These are phyloP conservation scores for Pistacia integerrima DNA, from an alignment of 345 rosid species.

Conservation along the genomic window DNA sequence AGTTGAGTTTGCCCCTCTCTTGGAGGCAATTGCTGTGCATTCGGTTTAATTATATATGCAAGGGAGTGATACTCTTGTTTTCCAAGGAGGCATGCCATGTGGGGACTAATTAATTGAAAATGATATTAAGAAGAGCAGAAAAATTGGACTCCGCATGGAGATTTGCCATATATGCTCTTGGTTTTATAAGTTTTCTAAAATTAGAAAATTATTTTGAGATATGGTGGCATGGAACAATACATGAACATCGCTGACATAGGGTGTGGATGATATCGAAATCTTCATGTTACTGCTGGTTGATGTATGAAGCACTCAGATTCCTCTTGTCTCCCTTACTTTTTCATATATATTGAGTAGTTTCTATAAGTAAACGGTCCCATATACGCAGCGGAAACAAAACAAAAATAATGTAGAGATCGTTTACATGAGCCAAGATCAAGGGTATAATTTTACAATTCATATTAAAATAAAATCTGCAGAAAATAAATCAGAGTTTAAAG, in stretches of 20 bases:
- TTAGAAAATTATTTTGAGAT: not conserved
- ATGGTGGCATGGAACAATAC: not conserved
- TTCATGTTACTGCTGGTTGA: not conserved
- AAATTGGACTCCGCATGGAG: not conserved
- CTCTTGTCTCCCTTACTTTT: not conserved
- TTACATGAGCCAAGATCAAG: too few relatives aligned
- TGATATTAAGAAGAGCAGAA: not conserved
- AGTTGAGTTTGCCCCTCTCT: not conserved
- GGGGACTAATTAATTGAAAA: too few relatives aligned
- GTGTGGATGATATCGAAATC: not conserved
- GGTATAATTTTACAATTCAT: too few relatives aligned
- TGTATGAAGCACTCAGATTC: not conserved
- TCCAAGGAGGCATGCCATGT: not conserved
- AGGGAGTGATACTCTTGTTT: not conserved
- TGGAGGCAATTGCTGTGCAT: not conserved
- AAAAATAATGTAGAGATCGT: too few relatives aligned
- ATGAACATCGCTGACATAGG: not conserved
- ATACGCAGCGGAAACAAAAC: too few relatives aligned
- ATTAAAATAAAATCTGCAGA: too few relatives aligned
- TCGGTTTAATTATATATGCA: not conserved
- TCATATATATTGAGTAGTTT: too few relatives aligned
- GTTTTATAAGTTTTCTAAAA: too few relatives aligned
- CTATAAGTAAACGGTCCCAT: too few relatives aligned
- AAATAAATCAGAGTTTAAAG: too few relatives aligned
- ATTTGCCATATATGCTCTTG: not conserved